Evolutionary conservation across 1,284 basidiomycete species (phyloP), one percentile per base, ranked within the genome.

Genomic region (Caloboletus firmus): DNA sequence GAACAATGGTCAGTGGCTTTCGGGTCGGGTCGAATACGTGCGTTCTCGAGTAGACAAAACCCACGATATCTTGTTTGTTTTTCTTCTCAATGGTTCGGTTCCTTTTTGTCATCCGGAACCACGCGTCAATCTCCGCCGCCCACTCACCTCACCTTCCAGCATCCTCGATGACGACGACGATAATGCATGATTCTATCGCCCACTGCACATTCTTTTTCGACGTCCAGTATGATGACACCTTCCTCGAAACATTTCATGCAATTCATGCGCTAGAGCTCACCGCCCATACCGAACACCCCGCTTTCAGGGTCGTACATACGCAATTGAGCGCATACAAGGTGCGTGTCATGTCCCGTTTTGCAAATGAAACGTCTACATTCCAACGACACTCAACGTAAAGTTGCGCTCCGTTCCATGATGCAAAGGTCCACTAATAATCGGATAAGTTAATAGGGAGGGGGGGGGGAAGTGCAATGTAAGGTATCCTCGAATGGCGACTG

Each of bases 371-470:
- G 24, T 35, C 17, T 11, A 11, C 36, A 18, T 31, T 48, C 42
- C 26, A 18, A n/a, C 35, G 12, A 17, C 4, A 6, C 26, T 34
- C 35, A 15, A 44, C 30, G 22, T 17, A 35, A 39, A 44, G 40
- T 15, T 13, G 20, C 5, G 32, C 34, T 31, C 22, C 12, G n/a
- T 36, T n/a, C 24, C 28, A 12, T 24, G 30, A 49, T 15, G 26
- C 5, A 17, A 32, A 37, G 3, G 7, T 34, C 49, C 24, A 43
- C 22, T 46, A 59, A 52, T 53, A 55, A 49, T 51, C 18, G n/a
- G 37, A 68, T 66, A 62, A 62, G 40, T 60, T 62, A 64, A 50
- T 5, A n/a, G n/a, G n/a, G n/a, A n/a, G n/a, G n/a, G n/a, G n/a
- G n/a, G n/a, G n/a, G n/a, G 15, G 43, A 30, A 26, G 41, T 46